These are phyloP conservation scores for Malassezia pachydermatis DNA, from an alignment of 1,284 basidiomycete genomes.

Conservation along the genomic window DNA sequence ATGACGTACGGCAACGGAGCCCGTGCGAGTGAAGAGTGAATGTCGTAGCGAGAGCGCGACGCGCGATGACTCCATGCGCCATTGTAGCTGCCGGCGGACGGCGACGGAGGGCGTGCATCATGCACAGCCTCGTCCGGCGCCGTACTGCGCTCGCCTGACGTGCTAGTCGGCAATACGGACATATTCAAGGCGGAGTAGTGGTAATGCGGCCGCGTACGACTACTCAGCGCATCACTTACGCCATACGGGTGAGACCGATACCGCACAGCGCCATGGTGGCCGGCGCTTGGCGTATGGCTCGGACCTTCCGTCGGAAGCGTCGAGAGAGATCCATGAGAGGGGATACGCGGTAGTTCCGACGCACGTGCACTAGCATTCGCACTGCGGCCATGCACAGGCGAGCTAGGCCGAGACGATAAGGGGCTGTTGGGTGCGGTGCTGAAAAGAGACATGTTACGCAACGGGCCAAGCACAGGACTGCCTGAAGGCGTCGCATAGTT, in stretches of 20 bases:
- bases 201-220: slow-evolving; percentile 33
- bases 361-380: not conserved
- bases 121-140: slow-evolving; percentile 23
- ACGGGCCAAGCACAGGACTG: slow-evolving; percentile 43
- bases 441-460: slow-evolving; percentile 44
- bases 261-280: slow-evolving; percentile 42
- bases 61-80: not conserved
- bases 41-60: not conserved
- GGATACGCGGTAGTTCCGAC: slow-evolving; percentile 21
- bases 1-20: not conserved
- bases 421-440: slow-evolving; percentile 45
- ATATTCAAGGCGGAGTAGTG: slow-evolving; percentile 36
- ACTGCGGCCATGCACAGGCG: slow-evolving; percentile 25
- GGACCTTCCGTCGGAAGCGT: slow-evolving; percentile 30
- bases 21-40: not conserved
- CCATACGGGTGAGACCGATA: slow-evolving; percentile 45
- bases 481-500: slow-evolving; percentile 42
- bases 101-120: not conserved
- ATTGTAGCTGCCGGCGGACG: not conserved
- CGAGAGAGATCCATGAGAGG: slow-evolving; percentile 18
- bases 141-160: slow-evolving; percentile 41
- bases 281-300: slow-evolving; percentile 32
- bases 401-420: slow-evolving; percentile 34
- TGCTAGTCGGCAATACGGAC: slow-evolving; percentile 26
- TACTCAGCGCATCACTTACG: slow-evolving; percentile 17